Evolutionary conservation across 2,329 filamentous ascomycete genomes (phyloP), one percentile per base, ranked within the genome.

Genomic region (Colletotrichum gloeosporioides): DNA sequence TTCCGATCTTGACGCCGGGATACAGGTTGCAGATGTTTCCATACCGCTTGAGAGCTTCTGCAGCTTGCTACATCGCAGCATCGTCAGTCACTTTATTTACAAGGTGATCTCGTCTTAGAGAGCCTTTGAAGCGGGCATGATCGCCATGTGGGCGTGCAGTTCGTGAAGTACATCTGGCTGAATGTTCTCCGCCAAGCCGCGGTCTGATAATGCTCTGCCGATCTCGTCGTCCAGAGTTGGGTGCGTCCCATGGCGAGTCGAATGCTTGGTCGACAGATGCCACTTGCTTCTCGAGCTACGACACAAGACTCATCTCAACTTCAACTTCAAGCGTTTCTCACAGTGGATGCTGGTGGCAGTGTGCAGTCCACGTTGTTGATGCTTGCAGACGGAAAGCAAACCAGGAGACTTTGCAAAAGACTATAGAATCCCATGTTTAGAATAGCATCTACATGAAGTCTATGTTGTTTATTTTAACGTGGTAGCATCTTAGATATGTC

Each of bases 381-480:
- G 36, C 36, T 39, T 3, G 2, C 36, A 39, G 16, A 39, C 4
- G 36, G 36, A 39, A 39, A 39, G 1, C 36, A 39, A 18, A 0
- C 36, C 36, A 0, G 36, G 36, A 49, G 6, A 12, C 9, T n/a
- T 2, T n/a, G 0, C 39, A 49, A 2, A 44, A n/a, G 9, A 12
- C 18, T 1, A 2, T 7, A n/a, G 39, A 12, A 10, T 7, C 6
- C 18, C 9, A 49, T 49, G 2, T 4, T n/a, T 6, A 49, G 39
- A 7, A n/a, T 10, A n/a, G 9, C 18, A 49, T 49, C 39, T 49
- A n/a, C 2, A 49, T n/a, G 36, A 39, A 39, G 0, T 9, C 8
- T 1, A 39, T 39, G 36, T 0, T 2, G 16, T 44, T 18, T 0
- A 18, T n/a, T 18, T n/a, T 2, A 49, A n/a, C 8, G 18, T 6